Base-by-base conservation (phyloP, 2,329 filamentous ascomycete genomes). In the Aspergillus novoparasiticus region DNA sequence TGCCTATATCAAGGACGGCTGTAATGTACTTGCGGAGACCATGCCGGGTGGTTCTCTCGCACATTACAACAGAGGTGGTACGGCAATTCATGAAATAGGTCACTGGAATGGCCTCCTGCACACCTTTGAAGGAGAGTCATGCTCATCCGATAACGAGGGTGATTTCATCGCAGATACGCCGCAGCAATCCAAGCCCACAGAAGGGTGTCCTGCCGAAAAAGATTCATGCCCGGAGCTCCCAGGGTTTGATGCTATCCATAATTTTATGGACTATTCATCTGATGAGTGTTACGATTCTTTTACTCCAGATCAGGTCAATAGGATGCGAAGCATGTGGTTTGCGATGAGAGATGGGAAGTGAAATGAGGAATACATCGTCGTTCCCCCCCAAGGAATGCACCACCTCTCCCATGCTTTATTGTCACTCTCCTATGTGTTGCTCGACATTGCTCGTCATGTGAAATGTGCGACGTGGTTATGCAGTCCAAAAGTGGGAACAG, bases 251-350 rank as follows among this genome's bases (percentile, higher is more conserved):
- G 77, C 83, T 4, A 83, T 87, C 60, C 82, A 85, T 64, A 86
- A 87, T 69, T 87, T 83, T 68, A 87, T 88, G 85, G 86, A 88
- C 73, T 87, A 87, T 71, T 82, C 80, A 5, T 81, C 77, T 9
- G 85, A 87, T 77, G 80, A 78, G 23, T 87, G 85, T 65, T 87
- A 87, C 72, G 78, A 79, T 66, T 77, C 73, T 1, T 87, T 87
- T 65, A 85, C 84, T 8, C 69, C 75, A 1, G 75, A 78, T 45
- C 85, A 87, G 77, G 75, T 79, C 23, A 71, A 76, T 62, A 73
- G 85, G 58, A 86, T 87, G 80, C 75, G 79, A 66, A 81, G 72
- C 67, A 80, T 87, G 77, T 87, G 82, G 81, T 73, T 68, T 41
- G 76, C 80, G 67, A 76, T 78, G 73, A 73, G 78, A 39, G 69